Percentiles rank a stretch among this genome's conserved stretches.
Conservation (phyloP, 345 rosid species). For the Aegle marmelos region DNA sequence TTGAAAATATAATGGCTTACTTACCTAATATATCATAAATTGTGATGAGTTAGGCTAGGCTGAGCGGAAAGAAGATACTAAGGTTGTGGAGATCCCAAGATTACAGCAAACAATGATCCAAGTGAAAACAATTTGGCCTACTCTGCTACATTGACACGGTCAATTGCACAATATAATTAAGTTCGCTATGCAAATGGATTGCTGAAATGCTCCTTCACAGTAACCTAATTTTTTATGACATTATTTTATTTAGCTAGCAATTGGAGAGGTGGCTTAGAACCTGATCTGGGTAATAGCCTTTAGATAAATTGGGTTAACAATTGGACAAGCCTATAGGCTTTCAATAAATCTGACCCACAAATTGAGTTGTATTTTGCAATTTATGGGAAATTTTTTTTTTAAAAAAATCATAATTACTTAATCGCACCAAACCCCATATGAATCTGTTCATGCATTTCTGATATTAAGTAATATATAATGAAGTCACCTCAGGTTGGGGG, state of each 20-base stretch:
- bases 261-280: neutral
- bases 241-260: neutral
- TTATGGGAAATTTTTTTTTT: no score
- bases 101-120: neutral
- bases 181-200: neutral
- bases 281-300: neutral
- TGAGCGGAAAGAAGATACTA: neutral
- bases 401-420: neutral
- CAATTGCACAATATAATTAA: neutral
- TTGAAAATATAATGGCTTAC: neutral
- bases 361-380: neutral
- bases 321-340: neutral
- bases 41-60: neutral
- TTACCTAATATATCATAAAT: neutral
- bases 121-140: neutral
- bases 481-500: neutral
- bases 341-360: neutral
- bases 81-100: neutral
- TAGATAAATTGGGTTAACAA: neutral
- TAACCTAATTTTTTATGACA: no score
- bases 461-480: neutral
- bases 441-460: neutral
- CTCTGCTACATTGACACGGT: neutral
- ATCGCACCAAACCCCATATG: no score
- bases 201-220: neutral